phyloP scores from a whole-genome alignment of 345 rosid species.

The Durio zibethinus region DNA sequence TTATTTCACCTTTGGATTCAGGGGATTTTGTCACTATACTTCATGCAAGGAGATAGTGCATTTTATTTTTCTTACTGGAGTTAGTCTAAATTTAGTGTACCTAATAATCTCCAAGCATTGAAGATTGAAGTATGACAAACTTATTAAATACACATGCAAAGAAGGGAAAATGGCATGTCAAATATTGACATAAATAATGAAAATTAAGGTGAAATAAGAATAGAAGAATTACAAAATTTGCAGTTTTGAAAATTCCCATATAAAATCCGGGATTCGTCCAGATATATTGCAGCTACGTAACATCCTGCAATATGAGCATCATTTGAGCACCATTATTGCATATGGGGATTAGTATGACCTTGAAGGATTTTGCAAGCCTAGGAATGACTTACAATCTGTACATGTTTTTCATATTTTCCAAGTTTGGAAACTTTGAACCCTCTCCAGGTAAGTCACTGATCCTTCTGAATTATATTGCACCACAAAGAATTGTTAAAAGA shows the following conservation, averaged over 20 bases:
- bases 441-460: slow-evolving; percentile 45
- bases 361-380: neutral
- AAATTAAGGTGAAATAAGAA: neutral
- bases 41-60: no score
- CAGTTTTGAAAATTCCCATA: slow-evolving; percentile 11
- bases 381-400: slow-evolving; percentile 32
- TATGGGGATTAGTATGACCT: neutral
- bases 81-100: neutral
- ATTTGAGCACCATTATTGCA: neutral
- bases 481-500: neutral
- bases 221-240: slow-evolving; percentile 21
- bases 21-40: neutral
- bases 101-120: neutral
- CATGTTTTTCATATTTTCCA: slow-evolving; percentile 27
- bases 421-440: slow-evolving; percentile 37
- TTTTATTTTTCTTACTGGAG: neutral
- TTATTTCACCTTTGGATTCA: neutral
- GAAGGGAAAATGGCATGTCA: neutral
- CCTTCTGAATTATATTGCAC: slow-evolving; percentile 33
- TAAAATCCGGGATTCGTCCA: slow-evolving; percentile 28
- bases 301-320: slow-evolving; percentile 28
- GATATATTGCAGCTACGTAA: slow-evolving; percentile 41
- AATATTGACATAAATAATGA: neutral
- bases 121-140: neutral
- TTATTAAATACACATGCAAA: neutral